These are phyloP conservation scores for Solanum hybrid DNA, from an alignment of 305 asterid species.

Conservation along the genomic window DNA sequence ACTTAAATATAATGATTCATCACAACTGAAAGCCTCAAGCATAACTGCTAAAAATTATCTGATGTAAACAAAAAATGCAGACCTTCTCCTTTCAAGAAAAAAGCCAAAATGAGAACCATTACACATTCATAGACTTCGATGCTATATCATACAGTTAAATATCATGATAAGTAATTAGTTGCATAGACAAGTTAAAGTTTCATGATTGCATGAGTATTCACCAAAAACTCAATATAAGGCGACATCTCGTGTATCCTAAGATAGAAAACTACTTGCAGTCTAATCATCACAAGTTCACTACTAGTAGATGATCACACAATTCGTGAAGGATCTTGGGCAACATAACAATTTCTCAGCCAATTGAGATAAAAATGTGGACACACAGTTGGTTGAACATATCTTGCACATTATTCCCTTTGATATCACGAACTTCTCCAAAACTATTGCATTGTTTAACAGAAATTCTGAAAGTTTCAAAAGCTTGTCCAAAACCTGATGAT, in stretches of 20 bases:
- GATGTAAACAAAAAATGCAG: not conserved
- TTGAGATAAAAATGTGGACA: not conserved
- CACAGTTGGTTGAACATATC: not conserved
- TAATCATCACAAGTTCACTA: no score
- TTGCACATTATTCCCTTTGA: not conserved
- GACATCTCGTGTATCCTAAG: no score
- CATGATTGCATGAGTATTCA: no score
- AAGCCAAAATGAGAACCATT: not conserved
- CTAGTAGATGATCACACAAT: not conserved
- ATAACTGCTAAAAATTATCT: not conserved
- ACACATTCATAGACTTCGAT: not conserved
- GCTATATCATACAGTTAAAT: not conserved
- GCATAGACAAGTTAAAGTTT: no score
- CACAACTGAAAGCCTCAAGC: not conserved
- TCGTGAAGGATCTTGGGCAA: not conserved
- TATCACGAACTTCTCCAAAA: not conserved
- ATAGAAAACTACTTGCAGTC: no score
- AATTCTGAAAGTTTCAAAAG: not conserved
- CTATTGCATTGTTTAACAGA: not conserved
- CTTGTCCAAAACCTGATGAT: not conserved
- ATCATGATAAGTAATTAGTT: no score
- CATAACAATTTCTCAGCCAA: not conserved
- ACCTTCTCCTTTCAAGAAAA: not conserved
- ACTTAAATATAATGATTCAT: no score
- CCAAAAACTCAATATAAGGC: no score